These are phyloP conservation scores for Dichotomocladium elegans DNA, from an alignment of 371 early-diverging fungal species.

Conservation along the genomic window DNA sequence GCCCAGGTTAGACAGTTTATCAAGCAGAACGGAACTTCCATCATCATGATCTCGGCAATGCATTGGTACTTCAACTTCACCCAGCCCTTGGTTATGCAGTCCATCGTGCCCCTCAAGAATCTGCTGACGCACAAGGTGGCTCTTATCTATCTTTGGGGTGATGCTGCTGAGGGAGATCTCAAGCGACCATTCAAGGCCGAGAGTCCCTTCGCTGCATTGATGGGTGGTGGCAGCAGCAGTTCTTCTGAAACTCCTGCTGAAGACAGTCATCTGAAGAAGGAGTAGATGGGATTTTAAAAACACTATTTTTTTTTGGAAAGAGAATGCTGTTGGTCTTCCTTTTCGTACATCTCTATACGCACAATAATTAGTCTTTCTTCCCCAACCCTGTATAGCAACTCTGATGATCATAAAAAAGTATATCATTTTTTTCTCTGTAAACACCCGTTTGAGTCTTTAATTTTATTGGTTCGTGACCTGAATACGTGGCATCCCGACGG, in stretches of 20 bases:
- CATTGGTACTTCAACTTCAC: conserved; percentile 88
- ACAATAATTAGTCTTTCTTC: no score
- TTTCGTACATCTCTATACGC: no score
- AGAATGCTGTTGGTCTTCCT: no score
- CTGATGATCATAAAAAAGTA: no score
- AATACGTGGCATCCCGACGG: no score
- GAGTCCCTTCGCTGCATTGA: conserved; percentile 64
- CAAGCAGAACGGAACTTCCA: conserved; percentile 64
- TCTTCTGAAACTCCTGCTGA: conserved; percentile 28
- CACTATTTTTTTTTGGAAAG: no score
- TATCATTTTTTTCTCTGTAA: no score
- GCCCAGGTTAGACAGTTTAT: conserved; percentile 71
- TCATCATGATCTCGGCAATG: conserved; percentile 73
- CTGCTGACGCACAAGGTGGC: conserved; percentile 69
- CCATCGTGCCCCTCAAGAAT: conserved; percentile 77
- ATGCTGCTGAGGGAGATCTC: conserved; percentile 76
- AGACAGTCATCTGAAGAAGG: conserved; percentile 45
- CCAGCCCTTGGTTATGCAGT: conserved; percentile 89
- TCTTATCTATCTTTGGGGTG: conserved; percentile 78
- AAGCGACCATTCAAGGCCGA: conserved; percentile 83
- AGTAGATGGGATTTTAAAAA: no score
- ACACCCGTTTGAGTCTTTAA: no score
- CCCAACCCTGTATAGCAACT: no score
- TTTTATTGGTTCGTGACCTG: no score
- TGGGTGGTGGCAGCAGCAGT: conserved; percentile 34